Base-by-base conservation (phyloP, 306 rosid genomes). In the Fragaria vesca region DNA sequence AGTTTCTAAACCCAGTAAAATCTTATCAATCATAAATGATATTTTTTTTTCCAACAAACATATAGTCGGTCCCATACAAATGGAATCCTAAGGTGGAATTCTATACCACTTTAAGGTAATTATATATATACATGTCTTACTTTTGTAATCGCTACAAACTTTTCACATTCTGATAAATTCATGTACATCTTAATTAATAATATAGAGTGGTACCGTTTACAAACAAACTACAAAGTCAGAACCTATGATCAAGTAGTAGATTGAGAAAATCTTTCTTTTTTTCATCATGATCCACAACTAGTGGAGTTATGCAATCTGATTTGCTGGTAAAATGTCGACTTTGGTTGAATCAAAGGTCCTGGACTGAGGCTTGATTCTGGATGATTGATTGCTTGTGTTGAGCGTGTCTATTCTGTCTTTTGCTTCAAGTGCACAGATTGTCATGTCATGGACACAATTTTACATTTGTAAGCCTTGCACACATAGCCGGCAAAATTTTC, bases 381-480 rank as follows among this genome's bases (percentile, higher is more conserved):
- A 6, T 60, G 45, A 34, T 32, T 63, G 10, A 30, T 5, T 32
- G 45, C 69, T 63, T 63, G 47, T 8, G 26, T 38, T 7, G 20
- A 66, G 46, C 17, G 21, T 36, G 70, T 36, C 48, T 66, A 65
- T 38, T 38, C 13, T 34, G 48, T 18, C 48, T 66, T 66, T 2
- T 76, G 83, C 77, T 21, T 69, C 32, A 79, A 45, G 61, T 84
- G 77, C 73, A 83, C 58, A 65, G 92, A 86, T 42, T 66, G 66
- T 54, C 96, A 90, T n/a, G 91, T 89, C 71, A 61, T 69, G 28
- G 91, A 91, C 38, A 21, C 30, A 26, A 73, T 52, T 15, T 74
- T 68, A 21, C 40, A 92, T 61, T 78, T 86, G 81, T 81, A 92
- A 69, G 92, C 89, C 78, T 66, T 81, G 87, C 92, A 45, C 90